Evolutionary conservation across 2,329 filamentous ascomycete genomes (phyloP).

Genomic region (Graphiopsis chlorocephala): DNA sequence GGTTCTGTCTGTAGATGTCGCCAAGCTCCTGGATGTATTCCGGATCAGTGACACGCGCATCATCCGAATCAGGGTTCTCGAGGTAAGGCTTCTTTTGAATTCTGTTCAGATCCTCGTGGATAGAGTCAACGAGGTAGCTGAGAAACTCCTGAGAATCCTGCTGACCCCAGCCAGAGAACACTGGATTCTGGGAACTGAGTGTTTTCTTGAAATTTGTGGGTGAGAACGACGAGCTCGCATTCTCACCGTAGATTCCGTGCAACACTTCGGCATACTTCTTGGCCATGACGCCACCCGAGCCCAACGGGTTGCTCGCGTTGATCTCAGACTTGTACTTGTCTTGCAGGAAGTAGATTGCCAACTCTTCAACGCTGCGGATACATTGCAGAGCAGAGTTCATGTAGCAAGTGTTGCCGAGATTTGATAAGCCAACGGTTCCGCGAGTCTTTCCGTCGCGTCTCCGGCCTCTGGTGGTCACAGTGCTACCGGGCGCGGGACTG

Average conservation of each 20-base stretch:
- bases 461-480: constrained; percentile 67
- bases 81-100: constrained; percentile 96
- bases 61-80: constrained; percentile 95
- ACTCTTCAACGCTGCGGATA: constrained; percentile 85
- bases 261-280: constrained; percentile 75
- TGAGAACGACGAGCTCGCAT: constrained; percentile 64
- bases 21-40: constrained; percentile 81
- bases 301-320: constrained; percentile 80
- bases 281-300: constrained; percentile 83
- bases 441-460: constrained; percentile 66
- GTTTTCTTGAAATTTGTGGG: constrained; percentile 79
- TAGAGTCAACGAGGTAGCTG: constrained; percentile 86
- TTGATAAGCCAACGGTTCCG: constrained; percentile 80
- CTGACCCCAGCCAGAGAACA: constrained; percentile 92
- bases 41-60: constrained; percentile 85
- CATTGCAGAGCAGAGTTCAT: constrained; percentile 98
- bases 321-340: constrained; percentile 73
- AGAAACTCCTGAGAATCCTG: constrained; percentile 98
- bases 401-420: constrained; percentile 96
- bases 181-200: constrained; percentile 75
- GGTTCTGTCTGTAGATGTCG: constrained; percentile 85
- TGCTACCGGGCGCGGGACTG: constrained; percentile 61
- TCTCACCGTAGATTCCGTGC: constrained; percentile 72
- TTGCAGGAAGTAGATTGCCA: constrained; percentile 84
- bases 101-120: constrained; percentile 93